Evolutionary conservation across 345 rosid genomes (phyloP), one percentile per base, ranked within the genome.

Genomic region (Geranium rotundifolium): DNA sequence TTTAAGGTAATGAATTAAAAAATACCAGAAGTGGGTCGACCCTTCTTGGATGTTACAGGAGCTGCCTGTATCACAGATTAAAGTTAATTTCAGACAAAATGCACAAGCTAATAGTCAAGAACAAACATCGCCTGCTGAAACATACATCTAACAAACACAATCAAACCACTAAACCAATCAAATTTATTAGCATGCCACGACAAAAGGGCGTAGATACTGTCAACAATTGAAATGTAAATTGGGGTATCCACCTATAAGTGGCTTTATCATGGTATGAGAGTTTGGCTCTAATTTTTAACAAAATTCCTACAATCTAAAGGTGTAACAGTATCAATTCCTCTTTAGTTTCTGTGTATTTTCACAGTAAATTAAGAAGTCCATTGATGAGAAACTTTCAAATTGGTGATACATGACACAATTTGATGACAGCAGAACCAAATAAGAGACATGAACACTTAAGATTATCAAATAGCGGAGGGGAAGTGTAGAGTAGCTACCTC

Each of bases 21-120:
- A 61, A 71, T 77, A 87, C 97, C 95, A 69, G 88, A 77, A 76
- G 97, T 85, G 5, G 84, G 80, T 6, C 95, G 81, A 61, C 71
- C 77, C 79, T 78, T 85, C 86, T 87, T 90, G 62, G 86, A 71
- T 61, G 86, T 73, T 56, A 77, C 85, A 39, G 80, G 63, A 59
- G 70, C 89, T 12, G 73, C 82, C 88, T 87, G 79, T 57, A 75
- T 4, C 41, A 34, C 4, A 34, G 41, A 34, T 34, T 34, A 34
- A 8, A 8, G 41, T 34, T 34, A 8, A 34, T 34, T 34, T 34
- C 41, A 34, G 41, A 34, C 41, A 5, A 34, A 34, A 34, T 34
- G 10, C 41, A 1, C 69, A 37, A 15, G 41, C 6, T 18, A 1
- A 56, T 4, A 4, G 46, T 61, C 14, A 29, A 52, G 59, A 52